Evolutionary conservation across 2,329 filamentous ascomycete genomes (phyloP).

Genomic region (Claviceps citrina): DNA sequence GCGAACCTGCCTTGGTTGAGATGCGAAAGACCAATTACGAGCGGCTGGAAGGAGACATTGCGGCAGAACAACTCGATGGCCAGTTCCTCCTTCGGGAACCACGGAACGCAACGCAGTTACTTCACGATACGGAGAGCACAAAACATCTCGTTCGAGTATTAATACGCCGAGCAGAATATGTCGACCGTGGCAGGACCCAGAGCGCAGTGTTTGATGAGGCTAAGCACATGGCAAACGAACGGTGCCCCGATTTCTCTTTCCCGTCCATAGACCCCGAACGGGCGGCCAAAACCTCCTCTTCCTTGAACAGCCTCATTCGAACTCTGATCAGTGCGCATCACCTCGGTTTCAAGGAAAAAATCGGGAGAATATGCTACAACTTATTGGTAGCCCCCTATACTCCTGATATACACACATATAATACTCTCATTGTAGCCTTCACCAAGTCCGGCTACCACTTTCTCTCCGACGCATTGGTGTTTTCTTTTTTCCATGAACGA

Average conservation of each 20-base stretch:
- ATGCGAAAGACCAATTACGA: slow-evolving; percentile 16
- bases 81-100: slow-evolving; percentile 11
- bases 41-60: slow-evolving; percentile 15
- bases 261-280: slow-evolving; percentile 14
- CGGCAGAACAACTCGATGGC: slow-evolving; percentile 14
- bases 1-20: slow-evolving; percentile 10
- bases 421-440: slow-evolving; percentile 54
- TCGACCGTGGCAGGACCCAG: slow-evolving; percentile 10
- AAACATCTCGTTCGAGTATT: slow-evolving; percentile 16
- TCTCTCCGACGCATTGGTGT: slow-evolving; percentile 37
- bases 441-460: slow-evolving; percentile 31
- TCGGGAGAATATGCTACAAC: slow-evolving; percentile 43
- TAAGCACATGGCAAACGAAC: slow-evolving; percentile 9
- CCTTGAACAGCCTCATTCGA: slow-evolving; percentile 18
- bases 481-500: slow-evolving; percentile 31
- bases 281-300: slow-evolving; percentile 12
- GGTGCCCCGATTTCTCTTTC: slow-evolving; percentile 13
- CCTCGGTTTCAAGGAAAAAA: slow-evolving; percentile 18
- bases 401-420: slow-evolving; percentile 55
- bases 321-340: slow-evolving; percentile 12
- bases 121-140: slow-evolving; percentile 13
- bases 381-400: slow-evolving; percentile 45
- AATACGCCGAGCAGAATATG: slow-evolving; percentile 13
- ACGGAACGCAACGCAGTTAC: slow-evolving; percentile 14
- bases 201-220: slow-evolving; percentile 18